Evolutionary conservation across 1,284 basidiomycete species (phyloP).

Genomic region (Entoloma clypeatum): DNA sequence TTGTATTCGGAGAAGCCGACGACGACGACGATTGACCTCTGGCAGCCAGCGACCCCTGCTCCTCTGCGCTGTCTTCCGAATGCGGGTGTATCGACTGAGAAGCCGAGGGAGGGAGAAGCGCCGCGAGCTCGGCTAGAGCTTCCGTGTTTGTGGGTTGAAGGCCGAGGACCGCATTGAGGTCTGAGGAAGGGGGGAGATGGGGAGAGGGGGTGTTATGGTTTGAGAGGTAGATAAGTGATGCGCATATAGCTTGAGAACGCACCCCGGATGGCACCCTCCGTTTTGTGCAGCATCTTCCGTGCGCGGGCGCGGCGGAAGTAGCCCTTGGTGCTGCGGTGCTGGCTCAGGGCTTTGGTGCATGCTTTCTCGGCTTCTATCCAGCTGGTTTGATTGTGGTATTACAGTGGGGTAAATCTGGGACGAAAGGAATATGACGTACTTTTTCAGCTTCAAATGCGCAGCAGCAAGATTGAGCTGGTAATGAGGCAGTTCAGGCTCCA

Average conservation of each 20-base stretch:
- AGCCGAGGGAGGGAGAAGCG: no score
- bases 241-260: no score
- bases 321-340: conserved; percentile 64
- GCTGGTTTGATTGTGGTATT: conserved; percentile 31
- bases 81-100: no score
- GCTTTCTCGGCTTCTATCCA: conserved; percentile 68
- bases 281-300: conserved; percentile 50
- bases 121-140: conserved; percentile 49
- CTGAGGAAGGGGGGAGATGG: no score
- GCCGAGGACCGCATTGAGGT: conserved; percentile 53
- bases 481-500: conserved; percentile 66
- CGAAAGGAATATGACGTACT: conserved; percentile 38
- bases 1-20: conserved; percentile 7
- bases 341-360: conserved; percentile 55
- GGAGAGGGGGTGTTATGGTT: no score
- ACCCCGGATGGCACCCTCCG: conserved; percentile 64
- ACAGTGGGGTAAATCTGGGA: conserved; percentile 5
- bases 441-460: conserved; percentile 59
- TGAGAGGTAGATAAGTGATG: no score
- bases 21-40: conserved; percentile 1
- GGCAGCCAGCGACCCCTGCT: neutral
- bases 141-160: conserved; percentile 59
- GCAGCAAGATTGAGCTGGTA: conserved; percentile 71
- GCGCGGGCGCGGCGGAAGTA: conserved; percentile 64
- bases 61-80: neutral